These are phyloP conservation scores for Aphanocladium album DNA, from an alignment of 2,329 filamentous ascomycete genomes.

Conservation along the genomic window DNA sequence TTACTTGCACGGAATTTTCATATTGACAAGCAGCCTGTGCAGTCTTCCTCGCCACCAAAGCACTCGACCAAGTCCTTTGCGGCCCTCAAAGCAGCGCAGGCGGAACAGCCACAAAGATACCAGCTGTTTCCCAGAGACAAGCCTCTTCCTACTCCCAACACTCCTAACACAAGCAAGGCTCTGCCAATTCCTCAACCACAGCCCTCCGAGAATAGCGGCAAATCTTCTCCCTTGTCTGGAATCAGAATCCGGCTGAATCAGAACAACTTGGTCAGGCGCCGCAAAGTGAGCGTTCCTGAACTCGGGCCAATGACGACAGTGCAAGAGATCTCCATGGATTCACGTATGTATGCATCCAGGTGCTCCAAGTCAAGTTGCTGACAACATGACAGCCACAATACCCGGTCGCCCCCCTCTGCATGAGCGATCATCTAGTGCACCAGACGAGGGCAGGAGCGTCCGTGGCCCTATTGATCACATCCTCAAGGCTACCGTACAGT, in stretches of 20 bases:
- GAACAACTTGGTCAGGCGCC: conserved; percentile 50
- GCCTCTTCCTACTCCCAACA: conserved; percentile 33
- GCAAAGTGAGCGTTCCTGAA: conserved; percentile 61
- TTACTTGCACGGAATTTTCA: conserved; percentile 13
- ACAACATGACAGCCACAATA: conserved; percentile 52
- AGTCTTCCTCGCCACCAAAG: conserved; percentile 11
- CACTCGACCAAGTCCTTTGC: conserved; percentile 42
- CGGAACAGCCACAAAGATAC: conserved; percentile 49
- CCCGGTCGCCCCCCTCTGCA: conserved; percentile 60
- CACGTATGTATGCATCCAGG: conserved; percentile 47
- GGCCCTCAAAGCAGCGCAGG: conserved; percentile 55
- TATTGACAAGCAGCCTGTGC: conserved; percentile 14
- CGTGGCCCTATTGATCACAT: neutral
- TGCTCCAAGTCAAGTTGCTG: conserved; percentile 12
- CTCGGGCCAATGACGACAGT: conserved; percentile 65
- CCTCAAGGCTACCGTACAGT: conserved; percentile 18
- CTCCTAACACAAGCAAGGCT: conserved; percentile 32
- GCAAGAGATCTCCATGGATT: conserved; percentile 63
- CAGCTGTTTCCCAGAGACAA: conserved; percentile 55
- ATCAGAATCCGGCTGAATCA: conserved; percentile 53
- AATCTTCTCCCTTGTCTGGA: conserved; percentile 31
- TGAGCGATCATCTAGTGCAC: conserved; percentile 60
- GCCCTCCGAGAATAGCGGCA: conserved; percentile 22
- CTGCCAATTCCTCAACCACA: neutral
- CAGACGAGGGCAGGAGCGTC: conserved; percentile 32